Percentiles rank a stretch among this genome's conserved stretches.
Conservation (phyloP, 139 green algal genomes). For the Chlorella sp. region DNA sequence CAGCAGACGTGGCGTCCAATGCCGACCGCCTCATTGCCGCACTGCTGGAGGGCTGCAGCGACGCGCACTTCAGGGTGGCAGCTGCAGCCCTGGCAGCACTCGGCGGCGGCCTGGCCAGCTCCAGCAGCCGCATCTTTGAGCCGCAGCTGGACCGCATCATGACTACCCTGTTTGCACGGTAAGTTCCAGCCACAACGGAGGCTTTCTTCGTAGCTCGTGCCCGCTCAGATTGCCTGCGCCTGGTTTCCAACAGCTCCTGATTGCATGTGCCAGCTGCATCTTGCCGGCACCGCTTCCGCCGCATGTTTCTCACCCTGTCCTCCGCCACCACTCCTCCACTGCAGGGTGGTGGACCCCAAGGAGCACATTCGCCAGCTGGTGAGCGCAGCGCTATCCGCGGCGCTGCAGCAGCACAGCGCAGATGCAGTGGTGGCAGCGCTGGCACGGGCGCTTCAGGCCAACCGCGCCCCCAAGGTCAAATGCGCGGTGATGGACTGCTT, state of each 20-base stretch:
- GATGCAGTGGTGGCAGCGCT: constrained; percentile 60
- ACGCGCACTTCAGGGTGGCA: constrained; percentile 65
- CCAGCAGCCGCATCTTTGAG: constrained; percentile 46
- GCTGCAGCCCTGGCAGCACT: constrained; percentile 44
- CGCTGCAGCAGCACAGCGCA: constrained; percentile 11
- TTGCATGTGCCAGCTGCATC: too few relatives aligned
- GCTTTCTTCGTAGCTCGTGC: background rate
- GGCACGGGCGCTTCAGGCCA: constrained; percentile 46
- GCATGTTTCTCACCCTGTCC: too few relatives aligned
- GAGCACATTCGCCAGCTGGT: constrained; percentile 47
- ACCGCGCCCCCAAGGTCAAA: constrained; percentile 49
- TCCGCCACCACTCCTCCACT: background rate
- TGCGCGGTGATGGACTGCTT: constrained; percentile 67
- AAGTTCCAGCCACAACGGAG: background rate
- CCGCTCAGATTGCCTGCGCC: background rate
- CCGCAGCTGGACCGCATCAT: constrained; percentile 63
- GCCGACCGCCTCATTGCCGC: constrained; percentile 7
- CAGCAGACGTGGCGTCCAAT: constrained; percentile 20
- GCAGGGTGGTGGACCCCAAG: constrained; percentile 60
- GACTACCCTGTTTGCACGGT: constrained; percentile 56
- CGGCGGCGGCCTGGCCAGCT: constrained; percentile 26
- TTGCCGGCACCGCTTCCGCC: too few relatives aligned
- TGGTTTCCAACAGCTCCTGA: too few relatives aligned
- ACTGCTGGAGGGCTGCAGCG: constrained; percentile 30
- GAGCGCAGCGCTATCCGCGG: constrained; percentile 40